A percentile compares a stretch with the other conserved stretches of the same genome.
These are phyloP conservation scores for Striga asiatica DNA, from an alignment of 257 asterid species.

Conservation along the genomic window DNA sequence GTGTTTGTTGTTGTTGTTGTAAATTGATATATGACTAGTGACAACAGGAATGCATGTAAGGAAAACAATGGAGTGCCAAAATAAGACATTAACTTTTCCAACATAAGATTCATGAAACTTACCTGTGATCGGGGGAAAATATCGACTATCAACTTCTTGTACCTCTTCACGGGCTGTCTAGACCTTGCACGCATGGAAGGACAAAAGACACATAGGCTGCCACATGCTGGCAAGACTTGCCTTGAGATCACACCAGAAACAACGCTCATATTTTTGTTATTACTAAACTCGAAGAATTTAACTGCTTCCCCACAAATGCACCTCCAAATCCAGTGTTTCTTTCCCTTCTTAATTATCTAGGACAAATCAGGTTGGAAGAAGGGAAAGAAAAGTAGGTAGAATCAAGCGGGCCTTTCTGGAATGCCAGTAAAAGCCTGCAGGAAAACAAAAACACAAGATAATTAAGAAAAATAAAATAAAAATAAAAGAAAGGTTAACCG, in stretches of 20 bases:
- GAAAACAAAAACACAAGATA: neutral
- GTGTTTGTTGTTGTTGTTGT: neutral
- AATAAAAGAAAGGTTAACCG: neutral
- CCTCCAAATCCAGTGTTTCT: conserved; percentile 34
- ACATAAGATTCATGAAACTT: conserved; percentile 21
- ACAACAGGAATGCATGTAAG: neutral
- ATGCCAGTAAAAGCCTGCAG: conserved; percentile 58
- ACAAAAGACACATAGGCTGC: conserved; percentile 85
- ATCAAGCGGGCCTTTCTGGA: conserved; percentile 32
- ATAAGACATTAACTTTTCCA: neutral
- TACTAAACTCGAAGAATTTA: neutral
- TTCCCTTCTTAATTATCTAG: conserved; percentile 52
- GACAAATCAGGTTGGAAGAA: conserved; percentile 26
- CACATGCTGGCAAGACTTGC: conserved; percentile 93
- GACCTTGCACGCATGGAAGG: conserved; percentile 89
- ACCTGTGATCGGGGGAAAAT: conserved; percentile 79
- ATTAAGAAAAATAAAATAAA: neutral
- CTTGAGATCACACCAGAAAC: conserved; percentile 85
- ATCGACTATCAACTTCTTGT: conserved; percentile 90
- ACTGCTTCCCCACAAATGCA: conserved; percentile 6
- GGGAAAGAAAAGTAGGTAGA: conserved; percentile 62
- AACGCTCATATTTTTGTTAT: conserved; percentile 36
- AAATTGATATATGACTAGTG: neutral
- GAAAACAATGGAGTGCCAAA: neutral
- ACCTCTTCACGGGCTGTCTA: conserved; percentile 97